phyloP scores from a whole-genome alignment of 768 basidiomycete species.

The Agrocybe chaxingu region DNA sequence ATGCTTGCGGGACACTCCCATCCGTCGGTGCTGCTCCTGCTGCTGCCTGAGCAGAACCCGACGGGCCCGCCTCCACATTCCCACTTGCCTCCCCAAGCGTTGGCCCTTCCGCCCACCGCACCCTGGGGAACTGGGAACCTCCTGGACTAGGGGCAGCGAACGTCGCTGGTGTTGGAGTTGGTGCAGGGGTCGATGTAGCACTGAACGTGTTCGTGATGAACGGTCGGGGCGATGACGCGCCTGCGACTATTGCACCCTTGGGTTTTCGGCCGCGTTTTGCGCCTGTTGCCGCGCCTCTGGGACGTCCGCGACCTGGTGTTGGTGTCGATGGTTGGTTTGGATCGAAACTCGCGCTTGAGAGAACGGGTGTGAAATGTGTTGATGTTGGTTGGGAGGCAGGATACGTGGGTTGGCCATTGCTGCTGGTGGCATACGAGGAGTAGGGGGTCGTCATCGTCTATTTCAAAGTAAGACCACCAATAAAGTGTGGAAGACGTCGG shows the following conservation, averaged over 20 bases:
- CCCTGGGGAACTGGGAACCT: slow-evolving; percentile 29
- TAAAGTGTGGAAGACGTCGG: too few species aligned
- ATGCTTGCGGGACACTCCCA: neutral
- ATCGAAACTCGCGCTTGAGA: slow-evolving; percentile 13
- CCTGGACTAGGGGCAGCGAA: slow-evolving; percentile 7
- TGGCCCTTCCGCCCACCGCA: slow-evolving; percentile 33
- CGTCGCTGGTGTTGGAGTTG: slow-evolving; percentile 8
- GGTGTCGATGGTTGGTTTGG: slow-evolving; percentile 21
- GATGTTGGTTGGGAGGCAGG: slow-evolving; percentile 1
- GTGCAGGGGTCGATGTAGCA: neutral
- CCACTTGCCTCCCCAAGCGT: slow-evolving; percentile 1
- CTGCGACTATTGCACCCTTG: slow-evolving; percentile 29
- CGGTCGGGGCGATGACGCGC: slow-evolving; percentile 25
- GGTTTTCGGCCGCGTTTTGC: slow-evolving; percentile 50
- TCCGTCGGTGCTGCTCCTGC: neutral
- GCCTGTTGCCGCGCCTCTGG: slow-evolving; percentile 28
- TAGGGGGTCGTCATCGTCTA: too few species aligned
- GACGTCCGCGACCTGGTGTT: slow-evolving; percentile 29
- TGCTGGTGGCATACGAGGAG: neutral
- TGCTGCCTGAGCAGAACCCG: neutral
- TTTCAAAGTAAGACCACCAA: too few species aligned
- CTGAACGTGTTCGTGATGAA: slow-evolving; percentile 14
- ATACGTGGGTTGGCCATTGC: neutral
- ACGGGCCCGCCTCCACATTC: neutral
- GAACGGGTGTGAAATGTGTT: slow-evolving; percentile 15